These are phyloP conservation scores for Magnusiomyces starmeri DNA, from an alignment of 1,139 yeast species.

Conservation along the genomic window DNA sequence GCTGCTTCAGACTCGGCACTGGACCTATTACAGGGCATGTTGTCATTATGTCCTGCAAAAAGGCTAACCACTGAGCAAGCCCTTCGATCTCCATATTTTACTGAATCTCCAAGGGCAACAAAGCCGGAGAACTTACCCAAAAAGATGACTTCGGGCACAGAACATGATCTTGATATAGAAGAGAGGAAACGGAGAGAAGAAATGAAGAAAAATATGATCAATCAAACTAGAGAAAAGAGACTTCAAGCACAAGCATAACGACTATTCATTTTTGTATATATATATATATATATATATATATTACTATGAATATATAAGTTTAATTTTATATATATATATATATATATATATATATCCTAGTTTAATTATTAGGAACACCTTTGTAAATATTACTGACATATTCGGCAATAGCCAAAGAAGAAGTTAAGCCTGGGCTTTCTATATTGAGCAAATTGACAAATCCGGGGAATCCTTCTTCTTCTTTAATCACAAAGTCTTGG, in stretches of 20 bases:
- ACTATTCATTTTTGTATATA: background rate
- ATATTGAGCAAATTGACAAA: conserved; percentile 75
- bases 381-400: conserved; percentile 40
- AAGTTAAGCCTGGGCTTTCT: conserved; percentile 85
- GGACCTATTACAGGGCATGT: conserved; percentile 65
- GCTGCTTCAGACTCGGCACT: conserved; percentile 89
- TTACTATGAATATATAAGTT: no score
- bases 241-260: conserved; percentile 3
- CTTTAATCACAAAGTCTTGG: conserved; percentile 65
- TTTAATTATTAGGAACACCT: conserved; percentile 6
- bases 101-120: conserved; percentile 71
- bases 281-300: background rate
- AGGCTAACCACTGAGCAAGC: conserved; percentile 65
- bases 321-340: background rate
- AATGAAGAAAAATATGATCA: conserved; percentile 24
- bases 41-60: conserved; percentile 68
- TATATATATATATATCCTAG: no score
- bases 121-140: conserved; percentile 62
- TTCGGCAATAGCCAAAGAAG: conserved; percentile 75
- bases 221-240: conserved; percentile 17
- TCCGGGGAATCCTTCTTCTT: conserved; percentile 65
- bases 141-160: conserved; percentile 24
- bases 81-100: conserved; percentile 59
- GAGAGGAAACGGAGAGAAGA: conserved; percentile 22
- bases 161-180: conserved; percentile 20